Base-by-base conservation (phyloP, 352 stramenopile species). In the Thalassiosira hispida region DNA sequence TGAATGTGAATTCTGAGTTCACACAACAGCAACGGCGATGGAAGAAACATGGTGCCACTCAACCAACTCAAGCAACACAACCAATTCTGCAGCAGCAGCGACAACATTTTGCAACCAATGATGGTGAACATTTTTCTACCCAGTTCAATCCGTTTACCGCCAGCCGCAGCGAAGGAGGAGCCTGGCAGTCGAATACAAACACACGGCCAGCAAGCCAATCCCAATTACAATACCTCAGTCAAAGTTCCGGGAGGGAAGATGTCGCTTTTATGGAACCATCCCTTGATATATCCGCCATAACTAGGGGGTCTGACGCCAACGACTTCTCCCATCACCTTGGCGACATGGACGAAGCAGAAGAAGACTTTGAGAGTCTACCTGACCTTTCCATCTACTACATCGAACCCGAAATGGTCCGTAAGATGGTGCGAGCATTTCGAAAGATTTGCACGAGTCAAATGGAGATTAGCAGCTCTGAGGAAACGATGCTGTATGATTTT, bases 341-440 rank as follows among this genome's bases (percentile, higher is more conserved):
- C 29, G 56, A 42, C 22, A 72, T 81, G 59, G 49, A 73, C 4
- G 73, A 84, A 68, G 59, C 74, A 33, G 63, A 65, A 74, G 65
- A 73, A 63, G 52, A 73, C 60, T 63, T 60, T 56, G 67, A 75
- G 22, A 74, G 66, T 57, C 42, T 73, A 16, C 66, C 59, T 5
- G 77, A 88, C 57, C 79, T 93, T 27, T 83, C 78, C 8, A 60
- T 86, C n/a, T 94, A 91, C 56, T 84, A 67, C 23, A 72, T 93
- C 59, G 33, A 87, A 52, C 83, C 87, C 0, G 74, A 88, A 62
- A 29, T 84, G 60, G 83, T 90, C 42, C 77, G 86, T 31, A 76
- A 84, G 33, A 67, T 94, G 51, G 84, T 94, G 1, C 75, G 85
- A 25, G 80, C 81, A 23, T 94, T 90, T 66, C 71, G 89, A 49